Conservation (phyloP, 2,329 filamentous ascomycete species). For the Ilyonectria mors-panacis region DNA sequence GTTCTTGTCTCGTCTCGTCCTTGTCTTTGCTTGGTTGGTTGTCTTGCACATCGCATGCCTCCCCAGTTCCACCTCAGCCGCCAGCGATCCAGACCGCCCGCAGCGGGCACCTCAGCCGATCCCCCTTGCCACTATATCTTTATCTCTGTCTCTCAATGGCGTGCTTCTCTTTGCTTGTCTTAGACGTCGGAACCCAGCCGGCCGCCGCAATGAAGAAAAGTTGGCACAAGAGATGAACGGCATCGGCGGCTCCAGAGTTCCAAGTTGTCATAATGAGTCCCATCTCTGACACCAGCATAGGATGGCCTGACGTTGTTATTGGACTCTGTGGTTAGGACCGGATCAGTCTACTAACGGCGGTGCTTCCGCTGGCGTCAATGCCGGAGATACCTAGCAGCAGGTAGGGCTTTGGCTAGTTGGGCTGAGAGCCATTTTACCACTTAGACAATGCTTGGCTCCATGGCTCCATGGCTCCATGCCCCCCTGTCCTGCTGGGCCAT, state of each 20-base stretch:
- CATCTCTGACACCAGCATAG: not conserved
- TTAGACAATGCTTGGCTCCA: not conserved
- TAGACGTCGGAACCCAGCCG: not conserved
- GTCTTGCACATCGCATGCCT: conserved; percentile 40
- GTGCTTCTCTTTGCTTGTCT: not conserved
- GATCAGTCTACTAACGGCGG: conserved; percentile 4
- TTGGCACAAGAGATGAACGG: not conserved
- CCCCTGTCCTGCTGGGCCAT: conserved; percentile 4
- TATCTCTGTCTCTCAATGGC: not conserved
- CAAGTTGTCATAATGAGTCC: not conserved
- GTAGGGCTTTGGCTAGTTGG: not conserved
- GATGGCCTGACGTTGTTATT: not conserved
- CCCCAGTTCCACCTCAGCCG: conserved; percentile 32
- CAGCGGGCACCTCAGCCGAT: not conserved
- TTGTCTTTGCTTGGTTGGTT: conserved; percentile 28
- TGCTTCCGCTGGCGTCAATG: not conserved
- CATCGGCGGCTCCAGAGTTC: not conserved
- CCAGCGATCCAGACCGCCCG: conserved; percentile 17
- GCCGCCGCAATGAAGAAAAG: not conserved
- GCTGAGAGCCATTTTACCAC: not conserved
- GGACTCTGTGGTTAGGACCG: not conserved
- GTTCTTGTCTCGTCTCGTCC: no score
- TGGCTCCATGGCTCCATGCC: not conserved
- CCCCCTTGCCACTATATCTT: not conserved
- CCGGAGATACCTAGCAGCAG: not conserved